A percentile compares a stretch with the other conserved stretches of the same genome.
Evolutionary conservation across 2,329 filamentous ascomycete genomes (phyloP).

Genomic region (Coniochaeta prunicola): DNA sequence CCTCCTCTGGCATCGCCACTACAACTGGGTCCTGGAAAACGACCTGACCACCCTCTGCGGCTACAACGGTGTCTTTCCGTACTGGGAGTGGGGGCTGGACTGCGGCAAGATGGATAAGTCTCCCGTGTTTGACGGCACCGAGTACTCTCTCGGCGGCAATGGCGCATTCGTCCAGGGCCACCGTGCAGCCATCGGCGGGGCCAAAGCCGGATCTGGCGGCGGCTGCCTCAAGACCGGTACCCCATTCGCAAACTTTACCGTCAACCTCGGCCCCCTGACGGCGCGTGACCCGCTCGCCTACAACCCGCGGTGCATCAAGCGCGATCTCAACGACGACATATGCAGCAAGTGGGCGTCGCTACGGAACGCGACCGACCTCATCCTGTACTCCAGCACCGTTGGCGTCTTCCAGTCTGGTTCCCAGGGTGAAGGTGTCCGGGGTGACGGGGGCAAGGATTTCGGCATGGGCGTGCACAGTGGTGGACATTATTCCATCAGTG

Average conservation of each 20-base stretch:
- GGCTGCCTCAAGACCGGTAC: constrained; percentile 20
- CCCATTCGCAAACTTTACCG: constrained; percentile 20
- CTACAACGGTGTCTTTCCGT: constrained; percentile 19
- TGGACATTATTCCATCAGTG: constrained; percentile 34
- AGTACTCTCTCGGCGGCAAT: constrained; percentile 31
- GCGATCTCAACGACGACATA: constrained; percentile 19
- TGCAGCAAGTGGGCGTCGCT: constrained; percentile 14
- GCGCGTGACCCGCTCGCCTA: constrained; percentile 16
- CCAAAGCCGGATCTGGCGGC: constrained; percentile 13
- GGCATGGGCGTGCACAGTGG: constrained; percentile 28
- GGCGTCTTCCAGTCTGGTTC: constrained; percentile 25
- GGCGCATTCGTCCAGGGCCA: constrained; percentile 21
- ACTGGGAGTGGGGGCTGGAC: constrained; percentile 30
- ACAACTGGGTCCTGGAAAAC: constrained; percentile 20
- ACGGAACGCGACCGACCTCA: constrained; percentile 20
- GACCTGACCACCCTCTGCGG: constrained; percentile 19
- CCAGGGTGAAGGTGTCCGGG: constrained; percentile 21
- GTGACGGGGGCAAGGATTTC: constrained; percentile 5
- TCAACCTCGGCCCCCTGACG: constrained; percentile 21
- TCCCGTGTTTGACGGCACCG: constrained; percentile 33
- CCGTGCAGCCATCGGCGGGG: constrained; percentile 9
- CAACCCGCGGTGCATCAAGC: constrained; percentile 27
- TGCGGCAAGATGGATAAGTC: constrained; percentile 21
- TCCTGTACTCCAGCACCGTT: constrained; percentile 22
- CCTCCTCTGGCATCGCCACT: constrained; percentile 24